phyloP scores from a whole-genome alignment of 202 grass and related monocot genomes.

The Saccharum hybrid region DNA sequence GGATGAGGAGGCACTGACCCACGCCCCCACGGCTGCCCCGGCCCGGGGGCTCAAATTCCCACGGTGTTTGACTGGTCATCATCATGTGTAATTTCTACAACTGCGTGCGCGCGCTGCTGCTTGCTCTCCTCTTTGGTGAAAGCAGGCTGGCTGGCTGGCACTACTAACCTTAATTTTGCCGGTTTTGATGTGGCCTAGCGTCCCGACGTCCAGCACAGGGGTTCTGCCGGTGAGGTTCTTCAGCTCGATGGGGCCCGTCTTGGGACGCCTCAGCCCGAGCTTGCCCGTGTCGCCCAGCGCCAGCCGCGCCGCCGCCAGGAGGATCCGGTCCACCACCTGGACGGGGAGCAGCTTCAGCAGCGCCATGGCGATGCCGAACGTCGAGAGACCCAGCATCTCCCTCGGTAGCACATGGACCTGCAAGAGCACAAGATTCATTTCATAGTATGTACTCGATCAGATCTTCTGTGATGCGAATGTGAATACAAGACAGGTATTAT shows the following conservation, averaged over 20 bases:
- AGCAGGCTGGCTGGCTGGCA: not conserved
- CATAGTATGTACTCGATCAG: too few relatives aligned
- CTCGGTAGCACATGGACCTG: conserved; percentile 83
- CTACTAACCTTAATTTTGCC: conserved; percentile 85
- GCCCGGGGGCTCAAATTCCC: not conserved
- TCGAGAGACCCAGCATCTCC: conserved; percentile 82
- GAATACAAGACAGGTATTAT: too few relatives aligned
- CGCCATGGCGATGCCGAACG: conserved; percentile 78
- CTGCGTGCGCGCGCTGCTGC: not conserved
- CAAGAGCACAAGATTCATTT: too few relatives aligned
- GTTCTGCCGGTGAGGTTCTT: conserved; percentile 90
- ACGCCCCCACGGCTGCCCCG: not conserved
- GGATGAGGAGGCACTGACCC: conserved; percentile 19
- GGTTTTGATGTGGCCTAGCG: conserved; percentile 86
- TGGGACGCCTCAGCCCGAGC: conserved; percentile 76
- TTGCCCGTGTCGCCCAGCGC: conserved; percentile 71
- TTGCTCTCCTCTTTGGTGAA: conserved; percentile 25
- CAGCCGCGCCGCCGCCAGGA: conserved; percentile 66
- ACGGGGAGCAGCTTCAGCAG: conserved; percentile 70
- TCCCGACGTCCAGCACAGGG: conserved; percentile 88
- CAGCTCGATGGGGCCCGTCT: conserved; percentile 88
- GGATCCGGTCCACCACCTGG: conserved; percentile 66
- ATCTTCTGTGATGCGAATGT: too few relatives aligned
- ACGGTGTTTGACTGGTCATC: conserved; percentile 16
- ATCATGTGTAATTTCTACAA: not conserved